Conservation (phyloP, 1,139 yeast genomes). For the Yarrowia galli region DNA sequence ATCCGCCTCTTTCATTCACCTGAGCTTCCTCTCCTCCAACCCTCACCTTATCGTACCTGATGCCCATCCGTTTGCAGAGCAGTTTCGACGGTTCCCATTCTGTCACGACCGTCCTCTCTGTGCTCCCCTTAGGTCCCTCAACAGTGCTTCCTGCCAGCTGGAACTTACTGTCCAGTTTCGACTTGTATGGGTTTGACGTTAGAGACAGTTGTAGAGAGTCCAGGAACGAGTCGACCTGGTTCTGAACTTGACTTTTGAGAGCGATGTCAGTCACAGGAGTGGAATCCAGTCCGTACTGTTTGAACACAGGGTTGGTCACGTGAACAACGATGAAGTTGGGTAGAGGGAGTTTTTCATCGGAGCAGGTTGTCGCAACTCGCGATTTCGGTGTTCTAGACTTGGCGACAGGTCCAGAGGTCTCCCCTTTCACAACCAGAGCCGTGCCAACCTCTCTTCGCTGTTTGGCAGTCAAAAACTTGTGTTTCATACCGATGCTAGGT, state of each 20-base stretch:
- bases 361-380: background rate
- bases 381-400: no score
- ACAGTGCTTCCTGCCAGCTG: constrained; percentile 8
- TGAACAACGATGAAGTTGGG: background rate
- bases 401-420: no score
- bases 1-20: background rate
- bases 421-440: no score
- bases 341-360: constrained; percentile 21
- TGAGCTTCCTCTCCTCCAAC: background rate
- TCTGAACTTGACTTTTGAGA: background rate
- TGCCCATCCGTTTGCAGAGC: constrained; percentile 23
- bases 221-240: constrained; percentile 9
- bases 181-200: background rate
- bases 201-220: background rate
- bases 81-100: constrained; percentile 16
- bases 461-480: constrained; percentile 17
- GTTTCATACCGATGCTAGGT: background rate
- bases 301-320: background rate
- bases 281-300: constrained; percentile 1
- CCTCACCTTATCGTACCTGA: background rate
- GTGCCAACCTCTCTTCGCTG: background rate
- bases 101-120: background rate
- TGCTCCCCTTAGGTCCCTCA: background rate
- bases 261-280: background rate
- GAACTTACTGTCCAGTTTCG: constrained; percentile 10